Evolutionary conservation across 2,329 filamentous ascomycete species (phyloP), one percentile per base, ranked within the genome.

Genomic region (Venturia pyrina): DNA sequence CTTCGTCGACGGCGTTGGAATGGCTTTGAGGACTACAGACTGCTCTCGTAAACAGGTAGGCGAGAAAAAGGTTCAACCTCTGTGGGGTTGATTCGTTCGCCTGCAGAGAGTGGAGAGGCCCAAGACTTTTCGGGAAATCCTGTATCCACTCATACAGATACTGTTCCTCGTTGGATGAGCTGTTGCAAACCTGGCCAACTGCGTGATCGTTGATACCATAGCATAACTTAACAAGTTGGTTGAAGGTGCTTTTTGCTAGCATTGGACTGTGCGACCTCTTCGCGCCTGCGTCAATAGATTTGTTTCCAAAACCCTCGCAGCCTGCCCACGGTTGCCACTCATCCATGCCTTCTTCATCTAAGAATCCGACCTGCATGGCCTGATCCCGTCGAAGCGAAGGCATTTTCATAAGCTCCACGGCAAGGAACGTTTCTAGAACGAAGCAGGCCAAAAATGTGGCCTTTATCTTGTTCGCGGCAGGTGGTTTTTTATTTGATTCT

Each of bases 241-340:
- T 71, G 34, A 67, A 67, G 17, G 53, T 67, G 41, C 66, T 67
- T n/a, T 56, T 50, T 24, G 50, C 28, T 4, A 63, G 57, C 24
- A 28, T 44, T 41, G 66, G 66, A 34, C 48, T 34, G 28, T 40
- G 48, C 11, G 48, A 60, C 41, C 48, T 48, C 57, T 40, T 59
- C n/a, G 53, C n/a, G 21, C 34, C 48, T n/a, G 68, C 43, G 72
- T 70, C 61, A 68, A 66, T 32, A 71, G 69, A 19, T 66, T 72
- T 68, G 68, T 77, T 68, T 28, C 74, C 71, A 50, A 77, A 75
- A 68, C 76, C 74, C 66, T 79, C 70, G 67, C 80, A 79, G 34
- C 86, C 83, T 21, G 80, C 79, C 89, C 89, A 91, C 1, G 87
- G 85, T 69, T 89, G 85, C 88, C 88, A 91, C 75, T 91, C 88